Base-by-base conservation (phyloP, 176 grass and related monocot species). In the Triticum aestivum region DNA sequence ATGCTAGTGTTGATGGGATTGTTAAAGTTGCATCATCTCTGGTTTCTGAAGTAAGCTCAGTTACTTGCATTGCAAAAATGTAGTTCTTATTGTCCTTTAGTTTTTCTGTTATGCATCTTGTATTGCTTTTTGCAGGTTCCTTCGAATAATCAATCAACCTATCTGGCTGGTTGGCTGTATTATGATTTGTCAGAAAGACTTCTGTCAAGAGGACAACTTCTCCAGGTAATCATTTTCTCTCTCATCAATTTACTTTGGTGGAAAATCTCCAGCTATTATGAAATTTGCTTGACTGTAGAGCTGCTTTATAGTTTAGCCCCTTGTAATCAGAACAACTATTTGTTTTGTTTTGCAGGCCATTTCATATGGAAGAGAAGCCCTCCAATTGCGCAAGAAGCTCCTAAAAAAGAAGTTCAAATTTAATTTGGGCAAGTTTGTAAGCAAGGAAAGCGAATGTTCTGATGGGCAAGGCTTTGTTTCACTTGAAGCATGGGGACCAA, bases 141-240 rank as follows among this genome's bases (percentile, higher is more conserved):
- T 68, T 79, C 67, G 17, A 62, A 45, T 86, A 83, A 79, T 61
- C 89, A 88, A 9, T 92, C 95, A 26, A 72, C 29, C 18, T 98
- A 91, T 87, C 11, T 94, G 80, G 96, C 90, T 92, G 65, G 91
- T 9, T 88, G 71, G 86, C 63, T 95, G 23, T 98, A 98, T 84
- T 92, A 94, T 68, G 93, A 94, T 91, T 91, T 96, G 70, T 91
- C 96, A 54, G 88, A 96, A 87, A 93, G 88, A 74, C 58, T 92
- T 91, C 52, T 87, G 17, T 88, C 82, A 45, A 82, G 79, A 56
- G 96, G 96, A 85, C 78, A 85, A 90, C 18, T 88, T 75, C 75
- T 80, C 66, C 88, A 96, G 88, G 96, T 95, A 91, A 86, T 81
- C 29, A 27, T 15, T 26, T 66, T 80, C 3, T 68, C 62, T 23